phyloP scores from a whole-genome alignment of 306 rosid species.

The Albizia julibrissin region DNA sequence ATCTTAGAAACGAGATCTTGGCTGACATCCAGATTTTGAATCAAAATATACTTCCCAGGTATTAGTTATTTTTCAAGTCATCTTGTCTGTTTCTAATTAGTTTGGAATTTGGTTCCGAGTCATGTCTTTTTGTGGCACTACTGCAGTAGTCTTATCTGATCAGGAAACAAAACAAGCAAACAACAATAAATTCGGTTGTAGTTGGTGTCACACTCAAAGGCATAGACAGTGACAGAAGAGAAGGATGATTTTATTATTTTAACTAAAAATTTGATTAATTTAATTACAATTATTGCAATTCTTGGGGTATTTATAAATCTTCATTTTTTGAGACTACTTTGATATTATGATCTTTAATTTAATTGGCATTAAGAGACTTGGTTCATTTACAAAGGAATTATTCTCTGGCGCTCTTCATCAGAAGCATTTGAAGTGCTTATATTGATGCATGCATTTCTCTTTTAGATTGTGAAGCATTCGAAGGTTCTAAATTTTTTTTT shows the following conservation, averaged over 20 bases:
- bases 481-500: conserved; percentile 32
- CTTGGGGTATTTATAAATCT: background rate
- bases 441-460: conserved; percentile 9
- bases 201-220: conserved; percentile 1
- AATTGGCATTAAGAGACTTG: conserved; percentile 13
- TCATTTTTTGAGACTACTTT: background rate
- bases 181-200: background rate
- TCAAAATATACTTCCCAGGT: conserved; percentile 96
- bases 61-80: conserved; percentile 31
- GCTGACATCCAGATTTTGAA: conserved; percentile 91
- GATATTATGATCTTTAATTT: conserved; percentile 1
- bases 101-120: background rate
- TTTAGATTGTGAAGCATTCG: conserved; percentile 29
- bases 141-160: background rate
- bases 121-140: conserved; percentile 2
- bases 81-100: conserved; percentile 13
- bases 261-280: background rate
- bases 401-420: conserved; percentile 13
- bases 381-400: background rate
- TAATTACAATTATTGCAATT: background rate
- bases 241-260: conserved; percentile 7
- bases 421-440: conserved; percentile 28
- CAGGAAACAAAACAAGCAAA: conserved; percentile 1
- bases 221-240: background rate
- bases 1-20: conserved; percentile 72